Conservation (phyloP, 495 filamentous ascomycete genomes). For the Lophiostoma macrostomum region DNA sequence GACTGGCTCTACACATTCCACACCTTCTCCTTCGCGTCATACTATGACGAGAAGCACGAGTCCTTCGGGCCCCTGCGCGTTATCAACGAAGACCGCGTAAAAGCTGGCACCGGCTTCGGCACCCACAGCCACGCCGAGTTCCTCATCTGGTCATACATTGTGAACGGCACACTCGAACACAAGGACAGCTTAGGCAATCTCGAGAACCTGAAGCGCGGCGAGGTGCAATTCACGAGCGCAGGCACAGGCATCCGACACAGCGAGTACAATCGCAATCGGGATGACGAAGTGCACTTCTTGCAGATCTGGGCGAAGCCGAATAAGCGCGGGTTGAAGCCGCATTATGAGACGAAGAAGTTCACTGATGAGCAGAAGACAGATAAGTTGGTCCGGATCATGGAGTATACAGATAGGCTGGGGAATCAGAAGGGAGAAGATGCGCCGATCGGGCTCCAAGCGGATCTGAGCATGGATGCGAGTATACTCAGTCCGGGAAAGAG, state of each 20-base stretch:
- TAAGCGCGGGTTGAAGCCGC: slow-evolving; percentile 61
- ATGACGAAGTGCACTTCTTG: slow-evolving; percentile 69
- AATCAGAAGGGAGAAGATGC: slow-evolving; percentile 54
- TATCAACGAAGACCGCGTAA: slow-evolving; percentile 79
- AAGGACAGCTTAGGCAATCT: slow-evolving; percentile 73
- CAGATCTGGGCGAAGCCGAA: slow-evolving; percentile 81
- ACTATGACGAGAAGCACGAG: slow-evolving; percentile 62
- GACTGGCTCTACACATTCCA: slow-evolving; percentile 85
- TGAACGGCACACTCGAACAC: slow-evolving; percentile 76
- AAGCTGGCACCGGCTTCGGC: slow-evolving; percentile 65
- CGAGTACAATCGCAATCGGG: slow-evolving; percentile 67
- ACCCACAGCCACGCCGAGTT: slow-evolving; percentile 78
- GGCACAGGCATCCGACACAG: slow-evolving; percentile 74
- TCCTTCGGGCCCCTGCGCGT: slow-evolving; percentile 71
- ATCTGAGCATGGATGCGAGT: slow-evolving; percentile 73
- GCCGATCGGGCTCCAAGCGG: slow-evolving; percentile 76
- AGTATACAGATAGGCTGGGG: slow-evolving; percentile 61
- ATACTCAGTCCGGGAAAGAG: slow-evolving; percentile 49
- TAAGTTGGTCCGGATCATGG: slow-evolving; percentile 66
- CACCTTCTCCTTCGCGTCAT: slow-evolving; percentile 75
- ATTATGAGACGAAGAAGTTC: slow-evolving; percentile 68
- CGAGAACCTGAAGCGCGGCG: slow-evolving; percentile 69
- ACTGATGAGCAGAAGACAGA: slow-evolving; percentile 64
- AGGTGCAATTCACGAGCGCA: slow-evolving; percentile 80
- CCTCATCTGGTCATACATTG: slow-evolving; percentile 81